Base-by-base conservation (phyloP, 495 filamentous ascomycete genomes). In the Neurospora sp. region DNA sequence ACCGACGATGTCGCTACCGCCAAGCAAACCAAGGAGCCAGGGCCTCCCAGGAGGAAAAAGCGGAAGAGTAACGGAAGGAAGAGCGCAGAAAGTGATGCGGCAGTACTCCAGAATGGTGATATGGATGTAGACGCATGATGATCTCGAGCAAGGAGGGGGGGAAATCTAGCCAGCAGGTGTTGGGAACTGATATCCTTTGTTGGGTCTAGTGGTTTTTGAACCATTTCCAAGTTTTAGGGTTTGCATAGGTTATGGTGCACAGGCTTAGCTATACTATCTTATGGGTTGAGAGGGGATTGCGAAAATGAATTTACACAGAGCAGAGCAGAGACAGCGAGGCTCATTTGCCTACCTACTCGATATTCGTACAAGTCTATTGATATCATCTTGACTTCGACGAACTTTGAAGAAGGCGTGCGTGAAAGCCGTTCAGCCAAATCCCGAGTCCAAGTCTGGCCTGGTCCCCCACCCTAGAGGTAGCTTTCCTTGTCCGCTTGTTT, bases 1-100 rank as follows among this genome's bases (percentile, higher is more conserved):
- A 76, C 76, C 0, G 78, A 79, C 5, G 76, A 77, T 65, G 76
- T 77, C 16, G 71, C 74, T 11, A 70, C 73, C 39, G 75, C 73
- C 48, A 77, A 65, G 5, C 71, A 74, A 53, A 71, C 65, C 53
- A 76, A 77, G 70, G 76, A 76, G 61, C 27, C 53, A 65, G 53
- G 11, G 27, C 27, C 27, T 65, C 53, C 53, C 27, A 65, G 53
- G 27, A 61, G 53, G 14, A 65, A 65, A 37, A 65, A 65, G 27
- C 53, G 27, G 53, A 65, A 65, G 27, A 65, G 53, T 14, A 65
- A 65, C 53, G 53, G 53, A 16, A 65, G 53, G 53, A 65, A 65
- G 53, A 65, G 53, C 12, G 53, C 27, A 35, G 53, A 65, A 27
- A 65, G 53, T 37, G 53, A 65, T 65, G 27, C 53, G 53, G 53